phyloP scores from a whole-genome alignment of 345 rosid genomes.

The Reutealis trisperma region DNA sequence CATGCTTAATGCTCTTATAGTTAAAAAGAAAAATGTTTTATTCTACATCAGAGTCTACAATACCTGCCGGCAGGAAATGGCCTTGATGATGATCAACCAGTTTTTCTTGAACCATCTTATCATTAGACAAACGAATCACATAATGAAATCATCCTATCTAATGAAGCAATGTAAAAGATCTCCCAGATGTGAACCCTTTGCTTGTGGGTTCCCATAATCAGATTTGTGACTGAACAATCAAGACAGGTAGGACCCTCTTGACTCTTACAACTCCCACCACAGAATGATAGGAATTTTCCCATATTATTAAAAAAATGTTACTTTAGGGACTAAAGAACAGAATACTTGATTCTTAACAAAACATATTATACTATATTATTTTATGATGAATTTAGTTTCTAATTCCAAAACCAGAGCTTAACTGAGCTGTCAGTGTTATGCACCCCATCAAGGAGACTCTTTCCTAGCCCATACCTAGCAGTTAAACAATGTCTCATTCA shows the following conservation, averaged over 20 bases:
- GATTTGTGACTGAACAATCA: slow-evolving; percentile 18
- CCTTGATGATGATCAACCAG: no score
- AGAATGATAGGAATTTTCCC: not conserved
- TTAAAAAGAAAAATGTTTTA: no score
- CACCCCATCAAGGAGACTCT: slow-evolving; percentile 22
- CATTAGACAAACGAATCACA: not conserved
- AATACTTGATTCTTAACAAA: slow-evolving; percentile 18
- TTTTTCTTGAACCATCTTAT: slow-evolving; percentile 27
- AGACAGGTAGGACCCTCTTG: slow-evolving; percentile 29
- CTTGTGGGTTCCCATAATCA: slow-evolving; percentile 15
- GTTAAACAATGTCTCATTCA: slow-evolving; percentile 32
- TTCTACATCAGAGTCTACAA: no score
- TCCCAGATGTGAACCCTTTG: not conserved
- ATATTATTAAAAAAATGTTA: not conserved
- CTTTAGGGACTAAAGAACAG: not conserved
- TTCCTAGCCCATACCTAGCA: slow-evolving; percentile 30
- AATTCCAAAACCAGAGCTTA: slow-evolving; percentile 12
- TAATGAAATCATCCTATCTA: not conserved
- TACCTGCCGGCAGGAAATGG: no score
- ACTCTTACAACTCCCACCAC: not conserved
- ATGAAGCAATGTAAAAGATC: not conserved
- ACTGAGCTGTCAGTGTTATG: slow-evolving; percentile 36
- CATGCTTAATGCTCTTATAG: no score
- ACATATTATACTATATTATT: not conserved
- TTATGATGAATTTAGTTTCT: not conserved